Percentiles rank a stretch among this genome's conserved stretches.
Evolutionary conservation across 345 rosid genomes (phyloP).

Genomic region (Citrus cavaleriei): DNA sequence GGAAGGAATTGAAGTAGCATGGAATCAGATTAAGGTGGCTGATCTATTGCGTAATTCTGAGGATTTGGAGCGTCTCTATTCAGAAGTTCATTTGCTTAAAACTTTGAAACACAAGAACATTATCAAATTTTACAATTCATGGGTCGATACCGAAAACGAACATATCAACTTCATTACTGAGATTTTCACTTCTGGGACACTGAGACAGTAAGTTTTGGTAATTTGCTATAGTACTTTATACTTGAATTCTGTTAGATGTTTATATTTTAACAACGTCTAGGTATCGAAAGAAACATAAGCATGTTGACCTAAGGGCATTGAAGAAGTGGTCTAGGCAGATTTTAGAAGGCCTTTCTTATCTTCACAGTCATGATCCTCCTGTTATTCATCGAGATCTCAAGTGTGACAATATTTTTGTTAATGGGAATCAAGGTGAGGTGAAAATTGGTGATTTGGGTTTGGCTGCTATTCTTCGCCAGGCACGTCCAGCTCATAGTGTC

Average conservation of each 20-base stretch:
- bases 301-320: conserved; percentile 78
- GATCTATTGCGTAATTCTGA: conserved; percentile 68
- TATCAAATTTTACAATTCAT: conserved; percentile 74
- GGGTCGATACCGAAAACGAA: conserved; percentile 77
- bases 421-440: conserved; percentile 95
- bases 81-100: conserved; percentile 89
- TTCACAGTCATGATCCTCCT: conserved; percentile 91
- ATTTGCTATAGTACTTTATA: background rate
- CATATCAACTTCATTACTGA: conserved; percentile 92
- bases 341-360: conserved; percentile 76
- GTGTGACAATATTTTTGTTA: conserved; percentile 93
- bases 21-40: conserved; percentile 84
- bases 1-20: conserved; percentile 97
- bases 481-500: conserved; percentile 84
- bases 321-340: conserved; percentile 97
- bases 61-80: conserved; percentile 79
- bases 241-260: conserved; percentile 1
- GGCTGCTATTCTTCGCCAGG: conserved; percentile 70
- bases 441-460: conserved; percentile 95
- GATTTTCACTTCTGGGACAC: conserved; percentile 88
- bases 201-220: conserved; percentile 64
- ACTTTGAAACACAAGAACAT: conserved; percentile 90
- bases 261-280: conserved; percentile 30
- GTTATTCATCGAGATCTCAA: conserved; percentile 93
- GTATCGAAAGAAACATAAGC: conserved; percentile 87